Evolutionary conservation across 257 asterid genomes (phyloP).

Genomic region (Plectranthus barbatus): DNA sequence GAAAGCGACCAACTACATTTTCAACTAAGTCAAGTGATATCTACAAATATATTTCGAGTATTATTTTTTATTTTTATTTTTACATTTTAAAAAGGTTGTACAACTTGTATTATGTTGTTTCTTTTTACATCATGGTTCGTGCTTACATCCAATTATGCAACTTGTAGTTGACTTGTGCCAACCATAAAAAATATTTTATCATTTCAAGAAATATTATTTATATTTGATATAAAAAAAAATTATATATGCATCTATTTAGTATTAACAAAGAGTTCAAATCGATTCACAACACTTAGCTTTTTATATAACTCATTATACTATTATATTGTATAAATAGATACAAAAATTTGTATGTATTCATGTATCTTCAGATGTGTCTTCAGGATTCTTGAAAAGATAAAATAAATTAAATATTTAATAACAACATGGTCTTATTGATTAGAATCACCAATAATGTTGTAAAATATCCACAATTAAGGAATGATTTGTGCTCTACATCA

Average conservation of each 20-base stretch:
- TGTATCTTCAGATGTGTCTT: constrained; percentile 6
- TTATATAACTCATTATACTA: background rate
- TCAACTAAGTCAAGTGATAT: background rate
- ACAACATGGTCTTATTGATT: constrained; percentile 18
- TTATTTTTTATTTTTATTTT: too few species aligned
- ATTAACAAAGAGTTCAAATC: too few species aligned
- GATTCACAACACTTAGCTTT: too few species aligned
- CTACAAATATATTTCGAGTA: background rate
- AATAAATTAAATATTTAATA: background rate
- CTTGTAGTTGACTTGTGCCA: constrained; percentile 18
- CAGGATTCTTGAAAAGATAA: constrained; percentile 15
- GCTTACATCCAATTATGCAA: constrained; percentile 16
- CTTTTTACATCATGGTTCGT: constrained; percentile 13
- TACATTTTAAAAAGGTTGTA: background rate
- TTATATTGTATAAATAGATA: background rate
- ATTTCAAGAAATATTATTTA: too few species aligned
- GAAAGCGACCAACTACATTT: constrained; percentile 10
- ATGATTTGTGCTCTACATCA: background rate
- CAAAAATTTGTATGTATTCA: background rate
- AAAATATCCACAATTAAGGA: background rate
- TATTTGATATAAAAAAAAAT: too few species aligned
- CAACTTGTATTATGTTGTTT: constrained; percentile 5
- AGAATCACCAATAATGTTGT: constrained; percentile 11
- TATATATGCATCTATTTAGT: too few species aligned
- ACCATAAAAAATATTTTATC: too few species aligned